Conservation (phyloP, 768 basidiomycete species). For the Suillus lakei region DNA sequence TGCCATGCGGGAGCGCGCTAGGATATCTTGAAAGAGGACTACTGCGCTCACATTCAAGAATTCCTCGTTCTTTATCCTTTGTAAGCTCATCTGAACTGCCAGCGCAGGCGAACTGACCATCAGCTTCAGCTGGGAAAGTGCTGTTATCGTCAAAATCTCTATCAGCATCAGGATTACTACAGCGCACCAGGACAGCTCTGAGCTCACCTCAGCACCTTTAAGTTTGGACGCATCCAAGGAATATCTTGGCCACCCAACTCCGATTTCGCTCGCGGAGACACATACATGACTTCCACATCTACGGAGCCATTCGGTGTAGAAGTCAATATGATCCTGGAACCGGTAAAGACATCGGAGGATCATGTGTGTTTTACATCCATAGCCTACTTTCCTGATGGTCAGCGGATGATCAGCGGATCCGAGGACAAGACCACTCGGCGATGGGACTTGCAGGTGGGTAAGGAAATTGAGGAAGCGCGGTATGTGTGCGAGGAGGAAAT, state of each 20-base stretch:
- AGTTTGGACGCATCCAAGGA: not conserved
- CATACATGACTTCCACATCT: not conserved
- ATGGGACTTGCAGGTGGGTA: not conserved
- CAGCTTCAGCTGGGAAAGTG: not conserved
- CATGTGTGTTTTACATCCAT: not conserved
- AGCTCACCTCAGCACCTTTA: not conserved
- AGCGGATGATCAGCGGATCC: not conserved
- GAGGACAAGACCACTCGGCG: not conserved
- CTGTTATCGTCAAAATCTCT: too few relatives aligned
- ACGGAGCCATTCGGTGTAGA: not conserved
- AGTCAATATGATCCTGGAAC: not conserved
- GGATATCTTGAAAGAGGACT: not conserved
- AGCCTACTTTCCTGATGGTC: not conserved
- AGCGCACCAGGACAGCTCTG: not conserved
- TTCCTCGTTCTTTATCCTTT: not conserved
- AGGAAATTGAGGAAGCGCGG: not conserved
- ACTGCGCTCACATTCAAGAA: not conserved
- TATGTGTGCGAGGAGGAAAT: not conserved
- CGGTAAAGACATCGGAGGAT: not conserved
- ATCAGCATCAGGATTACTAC: not conserved
- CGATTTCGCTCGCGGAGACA: not conserved
- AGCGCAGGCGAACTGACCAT: not conserved
- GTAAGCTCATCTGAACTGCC: too few relatives aligned
- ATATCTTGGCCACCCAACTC: not conserved
- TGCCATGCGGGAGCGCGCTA: not conserved